A percentile compares a stretch with the other conserved stretches of the same genome.
phyloP scores from a whole-genome alignment of 2,329 filamentous ascomycete species.

The Monosporascus sp. region DNA sequence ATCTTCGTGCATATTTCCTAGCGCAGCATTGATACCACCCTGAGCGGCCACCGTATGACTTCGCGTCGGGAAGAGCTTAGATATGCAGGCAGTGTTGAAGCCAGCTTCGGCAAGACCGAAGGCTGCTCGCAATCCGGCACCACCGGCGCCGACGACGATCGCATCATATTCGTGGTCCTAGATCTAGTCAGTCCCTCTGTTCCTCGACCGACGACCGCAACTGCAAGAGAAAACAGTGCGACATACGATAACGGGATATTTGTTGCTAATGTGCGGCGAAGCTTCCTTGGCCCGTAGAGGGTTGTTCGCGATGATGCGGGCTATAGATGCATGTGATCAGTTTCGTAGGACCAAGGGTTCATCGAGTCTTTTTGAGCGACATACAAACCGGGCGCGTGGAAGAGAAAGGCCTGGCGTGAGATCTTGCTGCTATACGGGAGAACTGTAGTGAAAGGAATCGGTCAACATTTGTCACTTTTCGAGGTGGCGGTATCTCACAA shows the following conservation, averaged over 20 bases:
- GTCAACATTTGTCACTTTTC: slow-evolving; percentile 6
- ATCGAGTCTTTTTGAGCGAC: slow-evolving; percentile 16
- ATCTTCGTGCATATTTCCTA: slow-evolving; percentile 96
- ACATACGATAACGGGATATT: slow-evolving; percentile 91
- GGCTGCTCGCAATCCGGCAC: slow-evolving; percentile 73
- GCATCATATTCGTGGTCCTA: slow-evolving; percentile 99
- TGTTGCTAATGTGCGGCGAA: slow-evolving; percentile 75
- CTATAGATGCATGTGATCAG: slow-evolving; percentile 35
- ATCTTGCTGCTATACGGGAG: slow-evolving; percentile 51
- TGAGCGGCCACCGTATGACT: slow-evolving; percentile 78
- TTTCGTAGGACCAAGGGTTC: background rate
- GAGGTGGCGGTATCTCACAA: no score
- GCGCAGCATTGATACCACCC: slow-evolving; percentile 81
- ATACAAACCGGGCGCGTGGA: slow-evolving; percentile 75
- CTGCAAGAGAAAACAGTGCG: slow-evolving; percentile 5
- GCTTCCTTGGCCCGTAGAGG: slow-evolving; percentile 92
- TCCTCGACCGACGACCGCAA: slow-evolving; percentile 3
- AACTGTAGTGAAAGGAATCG: slow-evolving; percentile 41
- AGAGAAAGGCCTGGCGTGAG: slow-evolving; percentile 74
- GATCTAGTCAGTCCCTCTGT: slow-evolving; percentile 15
- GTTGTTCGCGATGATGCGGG: slow-evolving; percentile 79
- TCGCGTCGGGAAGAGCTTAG: slow-evolving; percentile 80
- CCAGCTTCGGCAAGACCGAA: slow-evolving; percentile 84
- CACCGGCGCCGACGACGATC: slow-evolving; percentile 82
- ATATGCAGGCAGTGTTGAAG: slow-evolving; percentile 85